phyloP scores from a whole-genome alignment of 2,329 filamentous ascomycete species.

The Blastomyces gilchristii region DNA sequence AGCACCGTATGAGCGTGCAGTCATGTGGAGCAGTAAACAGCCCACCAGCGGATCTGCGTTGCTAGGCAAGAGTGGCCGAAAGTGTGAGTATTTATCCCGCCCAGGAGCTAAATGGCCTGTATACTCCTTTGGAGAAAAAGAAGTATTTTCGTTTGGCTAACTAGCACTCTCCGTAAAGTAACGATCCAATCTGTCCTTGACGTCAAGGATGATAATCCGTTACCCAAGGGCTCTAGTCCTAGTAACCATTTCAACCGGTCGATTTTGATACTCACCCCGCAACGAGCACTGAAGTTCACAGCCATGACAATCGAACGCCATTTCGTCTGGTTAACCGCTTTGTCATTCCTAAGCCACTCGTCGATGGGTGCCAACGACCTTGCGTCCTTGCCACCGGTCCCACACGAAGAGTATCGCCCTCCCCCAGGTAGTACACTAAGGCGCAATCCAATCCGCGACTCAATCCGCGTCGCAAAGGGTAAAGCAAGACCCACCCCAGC shows the following conservation, averaged over 20 bases:
- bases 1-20: slow-evolving; percentile 86
- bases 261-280: slow-evolving; percentile 86
- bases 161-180: slow-evolving; percentile 45
- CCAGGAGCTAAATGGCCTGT: not conserved
- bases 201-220: slow-evolving; percentile 83
- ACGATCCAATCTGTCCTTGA: slow-evolving; percentile 92
- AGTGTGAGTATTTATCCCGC: slow-evolving; percentile 54
- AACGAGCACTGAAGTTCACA: slow-evolving; percentile 91
- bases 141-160: not conserved
- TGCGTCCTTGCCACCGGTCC: slow-evolving; percentile 47
- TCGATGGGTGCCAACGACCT: slow-evolving; percentile 70
- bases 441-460: slow-evolving; percentile 64
- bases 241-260: slow-evolving; percentile 71
- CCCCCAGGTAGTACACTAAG: slow-evolving; percentile 41
- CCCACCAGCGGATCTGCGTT: slow-evolving; percentile 77
- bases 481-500: slow-evolving; percentile 40
- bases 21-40: slow-evolving; percentile 98
- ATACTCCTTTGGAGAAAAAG: not conserved
- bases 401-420: slow-evolving; percentile 29
- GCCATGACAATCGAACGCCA: slow-evolving; percentile 73
- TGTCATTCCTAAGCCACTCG: slow-evolving; percentile 91
- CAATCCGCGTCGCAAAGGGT: slow-evolving; percentile 77
- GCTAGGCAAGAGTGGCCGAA: slow-evolving; percentile 88
- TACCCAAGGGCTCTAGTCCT: slow-evolving; percentile 57
- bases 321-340: slow-evolving; percentile 85